phyloP scores from a whole-genome alignment of 192 early-diverging fungal species.

The Lobosporangium transversale region DNA sequence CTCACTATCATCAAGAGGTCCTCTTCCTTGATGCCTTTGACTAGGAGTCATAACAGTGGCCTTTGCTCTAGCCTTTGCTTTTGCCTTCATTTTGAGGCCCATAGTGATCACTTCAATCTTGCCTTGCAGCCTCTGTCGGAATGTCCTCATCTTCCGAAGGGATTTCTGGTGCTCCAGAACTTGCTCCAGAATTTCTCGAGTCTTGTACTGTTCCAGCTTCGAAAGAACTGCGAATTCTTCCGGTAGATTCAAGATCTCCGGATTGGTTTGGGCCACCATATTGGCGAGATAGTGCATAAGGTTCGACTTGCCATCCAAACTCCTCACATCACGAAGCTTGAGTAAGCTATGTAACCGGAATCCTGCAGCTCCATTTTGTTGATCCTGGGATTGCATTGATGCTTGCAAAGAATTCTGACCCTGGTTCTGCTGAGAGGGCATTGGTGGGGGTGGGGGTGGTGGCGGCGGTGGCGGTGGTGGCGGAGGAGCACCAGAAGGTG shows the following conservation, averaged over 20 bases:
- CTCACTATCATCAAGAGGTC: background rate
- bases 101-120: slow-evolving; percentile 3
- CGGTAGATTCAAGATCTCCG: slow-evolving; percentile 34
- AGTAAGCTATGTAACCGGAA: slow-evolving; percentile 41
- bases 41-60: no score
- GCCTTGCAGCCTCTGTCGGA: slow-evolving; percentile 7
- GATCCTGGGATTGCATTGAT: background rate
- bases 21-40: no score
- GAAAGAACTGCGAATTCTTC: slow-evolving; percentile 25
- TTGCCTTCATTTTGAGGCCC: background rate
- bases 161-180: slow-evolving; percentile 45
- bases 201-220: slow-evolving; percentile 40
- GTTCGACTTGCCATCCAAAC: slow-evolving; percentile 46
- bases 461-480: slow-evolving; percentile 16
- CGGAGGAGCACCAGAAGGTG: slow-evolving; percentile 22
- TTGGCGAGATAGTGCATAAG: slow-evolving; percentile 48
- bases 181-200: slow-evolving; percentile 43
- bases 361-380: slow-evolving; percentile 42
- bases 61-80: background rate
- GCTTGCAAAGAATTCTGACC: background rate
- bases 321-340: slow-evolving; percentile 44
- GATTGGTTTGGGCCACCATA: slow-evolving; percentile 45
- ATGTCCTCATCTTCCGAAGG: slow-evolving; percentile 10
- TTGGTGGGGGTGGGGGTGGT: slow-evolving; percentile 12
- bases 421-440: background rate